Percentiles rank a stretch among this genome's conserved stretches.
phyloP scores from a whole-genome alignment of 345 rosid genomes.

The Citrus unshiu region DNA sequence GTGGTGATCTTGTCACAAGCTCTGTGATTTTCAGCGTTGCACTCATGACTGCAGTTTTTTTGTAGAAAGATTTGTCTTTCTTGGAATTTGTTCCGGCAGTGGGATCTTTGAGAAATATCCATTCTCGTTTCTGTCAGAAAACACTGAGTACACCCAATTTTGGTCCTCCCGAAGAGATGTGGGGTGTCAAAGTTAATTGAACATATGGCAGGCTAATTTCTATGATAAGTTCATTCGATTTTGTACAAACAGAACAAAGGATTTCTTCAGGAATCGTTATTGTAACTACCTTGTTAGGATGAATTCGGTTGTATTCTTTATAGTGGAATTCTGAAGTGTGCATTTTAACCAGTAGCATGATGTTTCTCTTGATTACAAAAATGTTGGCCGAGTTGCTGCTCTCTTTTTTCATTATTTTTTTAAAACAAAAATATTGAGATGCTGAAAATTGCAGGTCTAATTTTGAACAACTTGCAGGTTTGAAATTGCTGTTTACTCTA shows the following conservation, averaged over 20 bases:
- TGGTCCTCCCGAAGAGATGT: conserved; percentile 24
- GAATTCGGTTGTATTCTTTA: conserved; percentile 25
- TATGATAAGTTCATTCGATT: conserved; percentile 18
- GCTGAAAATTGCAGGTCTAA: neutral
- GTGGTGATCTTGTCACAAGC: conserved; percentile 36
- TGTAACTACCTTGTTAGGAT: conserved; percentile 18
- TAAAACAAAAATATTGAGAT: no score
- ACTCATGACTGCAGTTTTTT: conserved; percentile 36
- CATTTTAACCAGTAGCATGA: conserved; percentile 8
- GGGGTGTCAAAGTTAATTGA: conserved; percentile 21
- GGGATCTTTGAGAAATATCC: neutral
- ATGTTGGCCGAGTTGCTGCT: neutral
- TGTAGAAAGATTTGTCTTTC: conserved; percentile 29
- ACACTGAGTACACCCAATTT: conserved; percentile 33
- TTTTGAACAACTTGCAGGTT: neutral
- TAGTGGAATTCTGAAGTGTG: conserved; percentile 5
- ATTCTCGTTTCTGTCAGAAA: conserved; percentile 6
- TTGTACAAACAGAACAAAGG: conserved; percentile 18
- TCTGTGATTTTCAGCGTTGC: conserved; percentile 41
- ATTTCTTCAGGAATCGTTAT: conserved; percentile 15
- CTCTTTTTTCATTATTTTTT: neutral
- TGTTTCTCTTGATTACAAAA: conserved; percentile 1
- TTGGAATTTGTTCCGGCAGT: neutral
- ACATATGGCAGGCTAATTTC: conserved; percentile 13
- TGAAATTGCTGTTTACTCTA: neutral